Evolutionary conservation across 2,329 filamentous ascomycete species (phyloP).

Genomic region (Phialemonium atrogriseum): DNA sequence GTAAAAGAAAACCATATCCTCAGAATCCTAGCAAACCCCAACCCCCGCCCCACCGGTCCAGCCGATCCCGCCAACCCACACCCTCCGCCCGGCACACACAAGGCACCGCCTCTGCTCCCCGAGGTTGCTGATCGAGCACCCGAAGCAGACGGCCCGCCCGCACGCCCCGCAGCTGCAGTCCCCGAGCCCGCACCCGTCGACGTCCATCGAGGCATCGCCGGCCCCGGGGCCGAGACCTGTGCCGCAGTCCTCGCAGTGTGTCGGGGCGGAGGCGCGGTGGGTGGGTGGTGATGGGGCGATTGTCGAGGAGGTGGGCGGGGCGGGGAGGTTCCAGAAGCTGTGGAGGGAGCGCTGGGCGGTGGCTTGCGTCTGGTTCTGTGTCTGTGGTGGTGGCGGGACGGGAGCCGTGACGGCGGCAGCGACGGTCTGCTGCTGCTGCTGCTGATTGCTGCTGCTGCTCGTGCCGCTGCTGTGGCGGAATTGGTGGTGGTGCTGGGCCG

Average conservation of each 20-base stretch:
- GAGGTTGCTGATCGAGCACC: constrained; percentile 51
- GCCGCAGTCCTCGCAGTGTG: constrained; percentile 46
- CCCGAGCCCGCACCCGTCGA: constrained; percentile 22
- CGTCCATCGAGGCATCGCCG: constrained; percentile 27
- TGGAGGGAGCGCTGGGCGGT: constrained; percentile 44
- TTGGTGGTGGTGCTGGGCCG: constrained; percentile 36
- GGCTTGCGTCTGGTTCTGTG: constrained; percentile 8
- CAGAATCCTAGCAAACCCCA: background rate
- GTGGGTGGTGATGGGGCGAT: constrained; percentile 16
- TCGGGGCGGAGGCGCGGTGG: constrained; percentile 15
- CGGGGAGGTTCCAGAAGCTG: constrained; percentile 50
- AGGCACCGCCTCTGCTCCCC: constrained; percentile 46
- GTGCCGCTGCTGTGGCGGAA: constrained; percentile 12
- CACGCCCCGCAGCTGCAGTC: constrained; percentile 38
- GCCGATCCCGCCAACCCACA: constrained; percentile 7
- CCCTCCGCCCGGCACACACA: constrained; percentile 36
- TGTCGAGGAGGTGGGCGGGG: constrained; percentile 6
- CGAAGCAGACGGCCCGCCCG: constrained; percentile 47
- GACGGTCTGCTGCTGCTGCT: constrained; percentile 11
- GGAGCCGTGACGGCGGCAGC: constrained; percentile 9
- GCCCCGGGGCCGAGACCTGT: constrained; percentile 21
- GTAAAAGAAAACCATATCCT: background rate
- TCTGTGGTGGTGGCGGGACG: constrained; percentile 9
- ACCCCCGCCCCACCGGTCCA: constrained; percentile 1
- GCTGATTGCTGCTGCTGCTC: too few relatives aligned